Conservation (phyloP, 2,329 filamentous ascomycete genomes). For the Periconia macrospinosa region DNA sequence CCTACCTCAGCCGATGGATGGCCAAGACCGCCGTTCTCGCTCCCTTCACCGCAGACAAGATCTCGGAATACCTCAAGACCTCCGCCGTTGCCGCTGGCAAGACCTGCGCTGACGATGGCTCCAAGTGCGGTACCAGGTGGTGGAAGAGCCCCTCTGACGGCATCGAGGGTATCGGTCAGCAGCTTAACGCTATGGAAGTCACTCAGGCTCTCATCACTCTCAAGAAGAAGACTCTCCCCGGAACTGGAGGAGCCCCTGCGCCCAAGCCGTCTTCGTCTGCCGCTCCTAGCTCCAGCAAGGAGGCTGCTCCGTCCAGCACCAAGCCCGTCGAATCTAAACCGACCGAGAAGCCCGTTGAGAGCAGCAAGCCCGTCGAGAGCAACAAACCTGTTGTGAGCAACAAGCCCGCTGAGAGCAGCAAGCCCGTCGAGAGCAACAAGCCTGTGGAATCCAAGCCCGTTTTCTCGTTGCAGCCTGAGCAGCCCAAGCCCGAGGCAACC, state of each 20-base stretch:
- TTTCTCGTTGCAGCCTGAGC: too few species aligned
- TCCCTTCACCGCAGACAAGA: conserved; percentile 44
- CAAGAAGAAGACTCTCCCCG: conserved; percentile 33
- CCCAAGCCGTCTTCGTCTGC: conserved; percentile 9
- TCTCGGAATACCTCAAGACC: conserved; percentile 42
- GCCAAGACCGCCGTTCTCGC: conserved; percentile 48
- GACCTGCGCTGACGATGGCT: conserved; percentile 45
- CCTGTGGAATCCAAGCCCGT: not conserved
- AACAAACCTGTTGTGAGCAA: not conserved
- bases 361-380: not conserved
- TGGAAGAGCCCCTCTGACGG: conserved; percentile 48
- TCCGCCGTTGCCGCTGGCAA: conserved; percentile 48
- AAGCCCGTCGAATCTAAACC: not conserved
- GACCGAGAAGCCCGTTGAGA: conserved; percentile 1
- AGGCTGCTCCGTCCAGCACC: not conserved
- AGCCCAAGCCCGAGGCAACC: conserved; percentile 1
- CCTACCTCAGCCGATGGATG: conserved; percentile 69
- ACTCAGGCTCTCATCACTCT: conserved; percentile 47
- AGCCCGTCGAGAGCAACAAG: not conserved
- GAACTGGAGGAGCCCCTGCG: conserved; percentile 11
- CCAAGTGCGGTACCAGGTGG: conserved; percentile 51
- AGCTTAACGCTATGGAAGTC: conserved; percentile 49
- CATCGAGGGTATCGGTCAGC: conserved; percentile 46
- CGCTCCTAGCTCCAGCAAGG: conserved; percentile 9
- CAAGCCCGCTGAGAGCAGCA: not conserved